Percentiles rank a stretch among this genome's conserved stretches.
phyloP scores from a whole-genome alignment of 305 asterid species.

The Fraxinus nigra region DNA sequence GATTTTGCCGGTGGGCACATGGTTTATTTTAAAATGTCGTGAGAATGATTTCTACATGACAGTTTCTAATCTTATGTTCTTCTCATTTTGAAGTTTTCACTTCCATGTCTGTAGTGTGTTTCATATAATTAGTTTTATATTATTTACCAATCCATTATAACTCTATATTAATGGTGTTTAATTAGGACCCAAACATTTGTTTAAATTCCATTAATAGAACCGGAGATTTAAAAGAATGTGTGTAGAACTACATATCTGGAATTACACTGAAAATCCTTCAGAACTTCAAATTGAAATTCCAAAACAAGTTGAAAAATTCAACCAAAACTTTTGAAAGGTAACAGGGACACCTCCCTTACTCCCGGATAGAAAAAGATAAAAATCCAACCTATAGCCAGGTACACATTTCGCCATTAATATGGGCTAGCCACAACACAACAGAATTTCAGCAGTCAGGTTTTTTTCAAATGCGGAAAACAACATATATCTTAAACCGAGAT shows the following conservation, averaged over 20 bases:
- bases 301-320: neutral
- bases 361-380: neutral
- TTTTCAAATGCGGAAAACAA: neutral
- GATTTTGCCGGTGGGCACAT: neutral
- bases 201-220: conserved; percentile 4
- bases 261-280: neutral
- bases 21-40: neutral
- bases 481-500: neutral
- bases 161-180: neutral
- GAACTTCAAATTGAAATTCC: neutral
- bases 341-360: neutral
- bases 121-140: neutral
- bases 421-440: neutral
- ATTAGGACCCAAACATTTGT: neutral
- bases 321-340: neutral
- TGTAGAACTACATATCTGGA: neutral
- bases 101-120: neutral
- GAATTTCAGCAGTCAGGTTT: neutral
- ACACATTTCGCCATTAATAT: neutral
- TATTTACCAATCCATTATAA: conserved; percentile 1
- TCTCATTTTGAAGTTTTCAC: neutral
- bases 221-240: neutral
- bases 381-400: neutral
- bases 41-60: neutral
- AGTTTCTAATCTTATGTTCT: neutral